These are phyloP conservation scores for Aspergillus jensenii DNA, from an alignment of 2,329 filamentous ascomycete species.

Conservation along the genomic window DNA sequence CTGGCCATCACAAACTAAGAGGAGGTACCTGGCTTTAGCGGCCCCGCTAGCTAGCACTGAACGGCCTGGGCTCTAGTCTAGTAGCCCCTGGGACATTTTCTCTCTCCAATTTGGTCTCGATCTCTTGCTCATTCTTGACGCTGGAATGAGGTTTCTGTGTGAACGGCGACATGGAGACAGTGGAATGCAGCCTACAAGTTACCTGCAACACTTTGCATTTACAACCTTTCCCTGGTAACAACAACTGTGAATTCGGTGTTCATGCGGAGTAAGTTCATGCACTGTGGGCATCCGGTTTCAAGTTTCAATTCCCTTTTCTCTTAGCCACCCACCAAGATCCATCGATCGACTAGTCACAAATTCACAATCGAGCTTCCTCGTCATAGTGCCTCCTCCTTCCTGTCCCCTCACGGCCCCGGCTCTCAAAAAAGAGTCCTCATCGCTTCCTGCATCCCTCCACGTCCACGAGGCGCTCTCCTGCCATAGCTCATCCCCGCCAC, in stretches of 20 bases:
- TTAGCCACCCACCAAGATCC: slow-evolving; percentile 15
- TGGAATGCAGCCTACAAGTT: neutral
- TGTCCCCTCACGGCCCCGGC: slow-evolving; percentile 18
- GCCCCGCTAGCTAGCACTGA: neutral
- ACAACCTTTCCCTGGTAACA: neutral
- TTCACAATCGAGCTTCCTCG: slow-evolving; percentile 1
- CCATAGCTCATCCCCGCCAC: slow-evolving; percentile 2
- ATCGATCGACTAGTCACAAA: slow-evolving; percentile 22
- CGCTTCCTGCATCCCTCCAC: neutral
- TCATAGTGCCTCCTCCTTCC: slow-evolving; percentile 8
- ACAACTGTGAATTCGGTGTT: neutral
- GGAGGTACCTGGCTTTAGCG: slow-evolving; percentile 10
- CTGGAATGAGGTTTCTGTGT: neutral
- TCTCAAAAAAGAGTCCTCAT: neutral
- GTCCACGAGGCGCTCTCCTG: neutral
- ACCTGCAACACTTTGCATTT: neutral
- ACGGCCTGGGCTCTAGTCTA: slow-evolving; percentile 2
- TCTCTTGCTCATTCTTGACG: neutral
- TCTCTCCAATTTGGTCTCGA: slow-evolving; percentile 8
- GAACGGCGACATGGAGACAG: neutral
- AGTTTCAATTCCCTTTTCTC: slow-evolving; percentile 16
- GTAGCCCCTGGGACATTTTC: slow-evolving; percentile 1
- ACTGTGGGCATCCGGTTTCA: slow-evolving; percentile 11
- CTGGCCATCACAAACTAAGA: neutral
- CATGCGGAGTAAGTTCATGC: slow-evolving; percentile 2